These are phyloP conservation scores for Phytophthora sojae DNA, from an alignment of 352 stramenopile genomes.

Conservation along the genomic window DNA sequence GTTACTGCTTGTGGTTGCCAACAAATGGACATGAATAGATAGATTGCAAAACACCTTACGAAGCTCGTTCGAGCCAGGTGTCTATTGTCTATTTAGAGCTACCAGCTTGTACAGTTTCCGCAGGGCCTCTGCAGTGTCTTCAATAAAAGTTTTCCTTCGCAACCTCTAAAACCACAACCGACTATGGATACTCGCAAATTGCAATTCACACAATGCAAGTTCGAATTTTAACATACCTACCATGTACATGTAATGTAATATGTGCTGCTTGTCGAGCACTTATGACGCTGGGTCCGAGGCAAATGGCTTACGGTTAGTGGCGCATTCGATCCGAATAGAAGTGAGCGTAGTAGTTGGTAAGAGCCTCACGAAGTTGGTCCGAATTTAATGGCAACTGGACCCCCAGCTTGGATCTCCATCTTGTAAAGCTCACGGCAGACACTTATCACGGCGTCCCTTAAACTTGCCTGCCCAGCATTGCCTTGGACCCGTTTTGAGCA, in stretches of 20 bases:
- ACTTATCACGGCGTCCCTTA: neutral
- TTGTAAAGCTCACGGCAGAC: conserved; percentile 38
- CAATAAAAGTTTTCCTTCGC: no score
- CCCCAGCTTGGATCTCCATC: conserved; percentile 42
- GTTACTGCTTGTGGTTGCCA: neutral
- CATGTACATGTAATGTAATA: no score
- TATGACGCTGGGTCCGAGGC: no score
- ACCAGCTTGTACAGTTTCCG: no score
- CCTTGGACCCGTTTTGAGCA: neutral
- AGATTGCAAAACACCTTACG: neutral
- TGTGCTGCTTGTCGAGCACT: no score
- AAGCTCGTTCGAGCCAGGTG: no score
- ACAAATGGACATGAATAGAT: neutral
- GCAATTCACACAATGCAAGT: no score
- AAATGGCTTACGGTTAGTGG: conserved; percentile 20
- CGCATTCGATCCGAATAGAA: conserved; percentile 64
- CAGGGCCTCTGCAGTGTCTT: no score
- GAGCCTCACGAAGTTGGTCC: conserved; percentile 48
- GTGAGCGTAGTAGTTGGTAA: conserved; percentile 62
- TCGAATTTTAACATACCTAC: no score
- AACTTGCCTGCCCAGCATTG: neutral
- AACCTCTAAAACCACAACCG: no score
- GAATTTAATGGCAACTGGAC: conserved; percentile 27
- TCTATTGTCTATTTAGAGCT: no score
- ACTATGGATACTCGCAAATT: no score